These are phyloP conservation scores for Atalantia buxifolia DNA, from an alignment of 345 rosid genomes.

Conservation along the genomic window DNA sequence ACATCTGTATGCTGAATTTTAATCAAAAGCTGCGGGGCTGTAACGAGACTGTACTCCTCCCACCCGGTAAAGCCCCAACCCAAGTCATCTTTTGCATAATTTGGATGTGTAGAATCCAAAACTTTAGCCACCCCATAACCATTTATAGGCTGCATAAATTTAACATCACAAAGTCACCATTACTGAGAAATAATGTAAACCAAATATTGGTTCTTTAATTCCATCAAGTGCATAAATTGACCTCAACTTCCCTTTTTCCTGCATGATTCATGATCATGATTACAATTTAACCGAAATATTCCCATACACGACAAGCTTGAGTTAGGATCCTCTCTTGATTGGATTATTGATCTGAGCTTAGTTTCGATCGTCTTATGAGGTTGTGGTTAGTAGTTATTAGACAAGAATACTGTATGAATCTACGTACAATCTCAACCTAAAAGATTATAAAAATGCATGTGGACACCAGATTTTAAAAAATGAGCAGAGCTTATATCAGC, in stretches of 20 bases:
- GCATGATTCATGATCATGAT: no score
- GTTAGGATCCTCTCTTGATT: no score
- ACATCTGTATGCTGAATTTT: conserved; percentile 51
- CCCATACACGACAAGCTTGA: no score
- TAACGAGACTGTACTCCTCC: conserved; percentile 59
- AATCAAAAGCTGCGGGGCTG: conserved; percentile 26
- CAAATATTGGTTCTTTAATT: not conserved
- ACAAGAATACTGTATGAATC: no score
- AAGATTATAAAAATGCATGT: no score
- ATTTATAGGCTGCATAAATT: conserved; percentile 38
- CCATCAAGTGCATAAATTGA: not conserved
- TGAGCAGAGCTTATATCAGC: no score
- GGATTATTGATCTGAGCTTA: no score
- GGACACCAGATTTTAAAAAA: no score
- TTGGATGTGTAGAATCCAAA: conserved; percentile 49
- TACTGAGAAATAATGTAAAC: not conserved
- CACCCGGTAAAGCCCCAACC: conserved; percentile 57
- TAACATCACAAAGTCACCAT: not conserved
- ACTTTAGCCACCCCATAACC: conserved; percentile 64
- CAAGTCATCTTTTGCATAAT: conserved; percentile 48
- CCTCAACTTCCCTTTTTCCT: not conserved
- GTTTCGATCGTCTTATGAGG: no score
- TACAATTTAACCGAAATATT: no score
- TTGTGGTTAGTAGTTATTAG: no score
- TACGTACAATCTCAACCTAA: no score